Base-by-base conservation (phyloP, 2,329 filamentous ascomycete species). In the Raffaelea albimanens region DNA sequence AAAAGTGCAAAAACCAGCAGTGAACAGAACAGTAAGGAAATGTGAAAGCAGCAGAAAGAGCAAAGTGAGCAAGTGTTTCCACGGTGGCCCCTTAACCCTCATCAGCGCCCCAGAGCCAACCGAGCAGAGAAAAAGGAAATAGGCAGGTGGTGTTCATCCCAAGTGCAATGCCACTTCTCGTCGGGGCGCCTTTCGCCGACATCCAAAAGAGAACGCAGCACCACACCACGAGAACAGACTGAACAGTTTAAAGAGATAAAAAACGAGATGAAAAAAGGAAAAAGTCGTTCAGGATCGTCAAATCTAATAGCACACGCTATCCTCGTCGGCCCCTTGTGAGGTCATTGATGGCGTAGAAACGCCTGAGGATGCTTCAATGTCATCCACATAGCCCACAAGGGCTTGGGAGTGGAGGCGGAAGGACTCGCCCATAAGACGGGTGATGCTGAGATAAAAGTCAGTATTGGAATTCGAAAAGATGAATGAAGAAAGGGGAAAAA, bases 401-500 rank as follows among this genome's bases (percentile, higher is more conserved):
- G 93, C 90, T 70, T 97, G 90, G 34, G 90, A 87, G 68, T 97
- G 91, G 50, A 96, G 81, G 63, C 94, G 93, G 78, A 98, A 97
- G 45, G 93, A 90, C 68, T 97, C 93, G 59, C 93, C 93, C 86
- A 97, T 95, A 44, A 97, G 80, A 63, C 94, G 89, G 58, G 87
- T 91, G 62, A 94, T 91, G 49, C 87, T 91, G 59, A 21, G 13
- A 29, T 13, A 29, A 29, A 14, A 29, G 66, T 82, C 72, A 80
- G 76, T 56, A 45, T 1, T 40, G 7, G 5, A 34, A 34, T 5
- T 10, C 16, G 3, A 10, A n/a, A 4, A 31, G 11, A 42, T 8
- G 34, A 5, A 38, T 16, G 14, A 8, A 38, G 5, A 16, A 38
- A 10, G 9, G 25, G 22, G 40, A 40, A 16, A 14, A 40, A 16